Evolutionary conservation across 495 filamentous ascomycete species (phyloP).

Genomic region (Bombardia bombarda): DNA sequence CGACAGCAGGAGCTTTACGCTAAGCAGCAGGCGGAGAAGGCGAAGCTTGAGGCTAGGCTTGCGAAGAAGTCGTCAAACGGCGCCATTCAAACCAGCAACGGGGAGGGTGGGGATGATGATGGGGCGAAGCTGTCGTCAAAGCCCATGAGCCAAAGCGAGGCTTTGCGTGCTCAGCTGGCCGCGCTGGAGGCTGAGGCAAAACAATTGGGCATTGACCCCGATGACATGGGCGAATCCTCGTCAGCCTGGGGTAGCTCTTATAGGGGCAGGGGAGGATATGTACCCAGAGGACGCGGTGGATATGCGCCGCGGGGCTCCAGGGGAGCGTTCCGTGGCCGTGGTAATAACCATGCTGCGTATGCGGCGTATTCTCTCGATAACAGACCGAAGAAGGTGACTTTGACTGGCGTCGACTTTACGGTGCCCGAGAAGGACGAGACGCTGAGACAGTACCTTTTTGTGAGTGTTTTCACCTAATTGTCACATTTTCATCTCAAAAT

Average conservation of each 20-base stretch:
- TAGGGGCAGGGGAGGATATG: constrained; percentile 39
- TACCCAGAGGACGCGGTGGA: constrained; percentile 28
- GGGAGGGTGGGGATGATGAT: constrained; percentile 13
- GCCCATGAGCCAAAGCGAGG: constrained; percentile 33
- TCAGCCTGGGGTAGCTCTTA: constrained; percentile 32
- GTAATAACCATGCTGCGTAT: constrained; percentile 43
- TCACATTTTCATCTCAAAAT: too few relatives aligned
- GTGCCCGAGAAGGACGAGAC: constrained; percentile 68
- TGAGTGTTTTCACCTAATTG: constrained; percentile 39
- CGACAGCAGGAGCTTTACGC: constrained; percentile 68
- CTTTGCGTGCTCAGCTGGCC: constrained; percentile 72
- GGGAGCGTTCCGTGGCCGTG: constrained; percentile 46
- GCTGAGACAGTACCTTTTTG: constrained; percentile 76
- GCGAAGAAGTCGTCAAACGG: constrained; percentile 43
- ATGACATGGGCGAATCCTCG: constrained; percentile 32
- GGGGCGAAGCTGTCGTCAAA: constrained; percentile 14
- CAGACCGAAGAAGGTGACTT: constrained; percentile 65
- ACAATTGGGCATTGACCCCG: constrained; percentile 64
- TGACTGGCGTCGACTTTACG: constrained; percentile 63
- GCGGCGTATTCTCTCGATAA: constrained; percentile 81
- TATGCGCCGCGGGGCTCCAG: constrained; percentile 36
- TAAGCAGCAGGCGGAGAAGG: constrained; percentile 68
- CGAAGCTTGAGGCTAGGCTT: constrained; percentile 48
- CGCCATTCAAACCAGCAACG: constrained; percentile 1
- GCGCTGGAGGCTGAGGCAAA: constrained; percentile 79